These are phyloP conservation scores for Centella asiatica DNA, from an alignment of 129 eudicot genomes.

Conservation along the genomic window DNA sequence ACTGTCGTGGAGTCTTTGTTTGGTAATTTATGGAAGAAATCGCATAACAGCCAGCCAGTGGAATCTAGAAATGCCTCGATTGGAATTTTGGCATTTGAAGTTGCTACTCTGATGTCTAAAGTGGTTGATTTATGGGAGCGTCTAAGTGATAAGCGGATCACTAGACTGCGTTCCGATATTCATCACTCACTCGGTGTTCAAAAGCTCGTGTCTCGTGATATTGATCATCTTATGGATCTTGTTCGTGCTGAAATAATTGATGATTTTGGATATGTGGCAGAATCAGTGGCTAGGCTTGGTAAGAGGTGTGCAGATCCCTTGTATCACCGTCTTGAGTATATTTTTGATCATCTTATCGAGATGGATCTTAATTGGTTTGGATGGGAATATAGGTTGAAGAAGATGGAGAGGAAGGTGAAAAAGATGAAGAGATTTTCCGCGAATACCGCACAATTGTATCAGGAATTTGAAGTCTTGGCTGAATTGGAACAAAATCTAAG, in stretches of 20 bases:
- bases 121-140: conserved; percentile 60
- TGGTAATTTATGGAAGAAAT: conserved; percentile 35
- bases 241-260: conserved; percentile 59
- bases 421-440: conserved; percentile 66
- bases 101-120: conserved; percentile 57
- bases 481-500: conserved; percentile 54
- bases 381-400: conserved; percentile 70
- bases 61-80: conserved; percentile 41
- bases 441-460: conserved; percentile 50
- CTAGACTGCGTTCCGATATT: conserved; percentile 54
- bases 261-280: conserved; percentile 35
- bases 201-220: conserved; percentile 62
- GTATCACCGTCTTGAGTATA: conserved; percentile 60
- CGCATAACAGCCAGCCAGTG: conserved; percentile 25
- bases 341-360: conserved; percentile 45
- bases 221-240: conserved; percentile 50
- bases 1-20: conserved; percentile 48
- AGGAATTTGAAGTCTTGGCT: conserved; percentile 53
- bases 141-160: conserved; percentile 44
- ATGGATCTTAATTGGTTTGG: conserved; percentile 48
- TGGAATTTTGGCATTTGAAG: conserved; percentile 72
- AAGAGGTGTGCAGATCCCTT: conserved; percentile 68
- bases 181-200: conserved; percentile 52
- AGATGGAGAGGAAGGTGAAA: conserved; percentile 76
- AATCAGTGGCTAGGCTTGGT: conserved; percentile 64